Base-by-base conservation (phyloP, 495 filamentous ascomycete species). In the Penicillium canescens region DNA sequence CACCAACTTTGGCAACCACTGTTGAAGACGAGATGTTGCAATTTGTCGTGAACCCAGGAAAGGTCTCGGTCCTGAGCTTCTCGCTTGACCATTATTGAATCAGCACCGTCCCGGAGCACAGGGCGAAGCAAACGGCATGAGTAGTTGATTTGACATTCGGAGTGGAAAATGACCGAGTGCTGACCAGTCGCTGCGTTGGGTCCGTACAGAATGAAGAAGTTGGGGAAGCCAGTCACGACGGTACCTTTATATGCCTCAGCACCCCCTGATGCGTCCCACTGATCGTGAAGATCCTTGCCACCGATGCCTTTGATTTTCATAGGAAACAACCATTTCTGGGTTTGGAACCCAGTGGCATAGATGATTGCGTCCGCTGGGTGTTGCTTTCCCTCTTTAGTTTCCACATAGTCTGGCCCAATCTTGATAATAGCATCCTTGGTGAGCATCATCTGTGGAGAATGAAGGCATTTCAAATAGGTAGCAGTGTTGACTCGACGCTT, bases 161-260 rank as follows among this genome's bases (percentile, higher is more conserved):
- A 72, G 0, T 74, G 72, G 31, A 84, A 67, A 14, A 83, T 75
- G 0, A 83, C 79, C 11, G 73, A 78, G 3, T 70, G 72, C 57
- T 86, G 82, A 1, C 82, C 82, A 26, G 24, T 26, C 6, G 24
- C 24, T 6, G 82, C 80, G 53, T 86, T 86, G 0, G 83, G 83
- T 0, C 83, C 83, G 56, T 81, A 79, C 2, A 84, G 69, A 6
- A 82, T 74, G 66, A 84, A 85, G 58, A 84, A 76, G 52, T 85
- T 86, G 0, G 83, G 83, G 51, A 85, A 86, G 0, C 70, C 77
- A 46, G 78, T 71, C 50, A 86, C 70, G n/a, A 79, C 77, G 20
- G 73, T 78, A 6, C 80, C 80, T 54, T 78, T 76, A 58, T 86
- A 86, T 11, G 80, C 77, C 50, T 80, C 78, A 0, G 82, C 59